A percentile compares a stretch with the other conserved stretches of the same genome.
Conservation (phyloP, 2,329 filamentous ascomycete genomes). For the Tolypocladium pustulatum region DNA sequence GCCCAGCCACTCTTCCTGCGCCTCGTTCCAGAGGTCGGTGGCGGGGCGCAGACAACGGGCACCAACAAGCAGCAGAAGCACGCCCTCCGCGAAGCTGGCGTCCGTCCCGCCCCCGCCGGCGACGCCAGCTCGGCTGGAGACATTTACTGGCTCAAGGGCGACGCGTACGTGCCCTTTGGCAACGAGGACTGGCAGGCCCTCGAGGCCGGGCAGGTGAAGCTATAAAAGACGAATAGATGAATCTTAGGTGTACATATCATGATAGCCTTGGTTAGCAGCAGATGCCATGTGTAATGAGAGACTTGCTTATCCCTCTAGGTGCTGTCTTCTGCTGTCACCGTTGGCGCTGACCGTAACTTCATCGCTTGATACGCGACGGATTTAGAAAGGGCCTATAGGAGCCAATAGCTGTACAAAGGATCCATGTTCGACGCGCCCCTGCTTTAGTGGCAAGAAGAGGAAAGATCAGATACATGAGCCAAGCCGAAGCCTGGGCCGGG, state of each 20-base stretch:
- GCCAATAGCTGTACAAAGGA: no score
- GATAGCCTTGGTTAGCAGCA: neutral
- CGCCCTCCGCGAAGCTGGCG: constrained; percentile 58
- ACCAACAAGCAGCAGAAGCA: constrained; percentile 89
- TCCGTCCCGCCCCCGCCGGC: constrained; percentile 40
- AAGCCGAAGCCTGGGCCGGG: no score
- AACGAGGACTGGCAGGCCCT: constrained; percentile 59
- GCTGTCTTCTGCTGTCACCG: neutral
- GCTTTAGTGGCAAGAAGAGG: no score
- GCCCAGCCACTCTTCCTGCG: constrained; percentile 72
- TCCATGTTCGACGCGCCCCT: no score
- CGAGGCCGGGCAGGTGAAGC: constrained; percentile 56
- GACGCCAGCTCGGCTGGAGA: constrained; percentile 24
- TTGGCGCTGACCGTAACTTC: no score
- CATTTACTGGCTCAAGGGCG: constrained; percentile 55
- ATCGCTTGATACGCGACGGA: no score
- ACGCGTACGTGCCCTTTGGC: constrained; percentile 58
- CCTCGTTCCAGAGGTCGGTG: constrained; percentile 43
- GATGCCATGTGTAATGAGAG: neutral
- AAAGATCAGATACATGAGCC: no score
- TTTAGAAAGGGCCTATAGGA: no score
- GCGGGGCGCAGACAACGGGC: constrained; percentile 57
- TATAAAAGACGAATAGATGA: constrained; percentile 30
- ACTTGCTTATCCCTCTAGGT: no score
- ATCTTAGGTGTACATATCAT: neutral